Base-by-base conservation (phyloP, 2,329 filamentous ascomycete genomes). In the Tolypocladium cylindrosporum region DNA sequence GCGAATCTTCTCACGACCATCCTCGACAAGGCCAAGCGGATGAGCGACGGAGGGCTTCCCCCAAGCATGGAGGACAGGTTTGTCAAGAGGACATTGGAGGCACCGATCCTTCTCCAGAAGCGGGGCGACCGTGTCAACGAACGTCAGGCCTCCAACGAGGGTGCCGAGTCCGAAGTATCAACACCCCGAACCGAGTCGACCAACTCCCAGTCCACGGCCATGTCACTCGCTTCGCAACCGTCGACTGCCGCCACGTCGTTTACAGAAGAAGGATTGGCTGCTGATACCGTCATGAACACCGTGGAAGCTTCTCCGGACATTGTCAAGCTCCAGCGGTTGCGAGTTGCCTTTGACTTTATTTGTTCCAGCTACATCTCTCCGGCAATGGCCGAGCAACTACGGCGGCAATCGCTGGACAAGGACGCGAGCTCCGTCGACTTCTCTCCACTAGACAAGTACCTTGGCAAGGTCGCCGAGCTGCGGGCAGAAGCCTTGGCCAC, bases 1-100 rank as follows among this genome's bases (percentile, higher is more conserved):
- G 74, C 78, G 14, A 96, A 91, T 68, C 79, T 97, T 1, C 67
- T 88, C 8, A 67, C 72, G 2, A 79, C 87, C 57, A 67, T 97
- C 1, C 61, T 92, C 8, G 67, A 72, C 21, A 97, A 97, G 71
- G 91, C 91, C 6, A 78, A 79, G 60, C 78, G 78, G 6, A 88
- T 95, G 79, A 78, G 79, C n/a, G 72, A 75, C 5, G 75, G 74
- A 1, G 84, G 85, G 0, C 74, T 97, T 11, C 91, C 94, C 1
- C 74, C 77, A 8, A 96, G 88, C 64, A 82, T 99, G 79, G 93
- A 97, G 68, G 89, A 94, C 53, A 87, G 84, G 48, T 95, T 96
- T 64, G 84, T 99, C 10, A 82, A 79, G 55, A 87, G 87, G 66
- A 82, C 82, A 2, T 77, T 99, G 6, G 89, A 94, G 64, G 82